These are phyloP conservation scores for Cryptosporidium sp. DNA, from an alignment of 169 alveolate genomes.

Conservation along the genomic window DNA sequence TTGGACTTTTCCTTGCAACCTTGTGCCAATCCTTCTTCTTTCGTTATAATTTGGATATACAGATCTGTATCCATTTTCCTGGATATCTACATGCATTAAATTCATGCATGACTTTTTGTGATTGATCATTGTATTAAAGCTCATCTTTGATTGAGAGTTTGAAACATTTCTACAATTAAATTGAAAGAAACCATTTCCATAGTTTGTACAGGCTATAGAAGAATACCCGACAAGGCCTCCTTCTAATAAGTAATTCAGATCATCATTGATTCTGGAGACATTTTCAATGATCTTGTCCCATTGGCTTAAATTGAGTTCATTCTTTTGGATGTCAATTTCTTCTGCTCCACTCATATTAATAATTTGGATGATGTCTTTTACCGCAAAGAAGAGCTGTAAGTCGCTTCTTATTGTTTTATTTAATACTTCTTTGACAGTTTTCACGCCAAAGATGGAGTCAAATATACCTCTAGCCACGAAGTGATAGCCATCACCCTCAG, in stretches of 20 bases:
- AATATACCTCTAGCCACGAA: background rate
- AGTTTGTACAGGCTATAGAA: conserved; percentile 7
- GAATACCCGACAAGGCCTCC: conserved; percentile 69
- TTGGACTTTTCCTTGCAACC: conserved; percentile 41
- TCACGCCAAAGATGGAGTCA: conserved; percentile 21
- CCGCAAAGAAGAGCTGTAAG: background rate
- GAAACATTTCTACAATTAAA: background rate
- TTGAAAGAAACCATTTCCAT: conserved; percentile 53
- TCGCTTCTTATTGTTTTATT: conserved; percentile 49
- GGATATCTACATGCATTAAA: conserved; percentile 4
- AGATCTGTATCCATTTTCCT: conserved; percentile 19
- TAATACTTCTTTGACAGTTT: conserved; percentile 41
- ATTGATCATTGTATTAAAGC: background rate
- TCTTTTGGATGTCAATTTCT: background rate
- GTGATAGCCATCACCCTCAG: background rate
- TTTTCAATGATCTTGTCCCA: conserved; percentile 25
- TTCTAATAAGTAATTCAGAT: conserved; percentile 44
- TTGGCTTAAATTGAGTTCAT: background rate
- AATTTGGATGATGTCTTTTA: conserved; percentile 35
- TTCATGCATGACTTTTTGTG: conserved; percentile 48
- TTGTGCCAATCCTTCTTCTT: conserved; percentile 36
- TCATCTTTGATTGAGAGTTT: background rate
- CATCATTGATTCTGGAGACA: conserved; percentile 59
- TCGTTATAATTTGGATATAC: background rate
- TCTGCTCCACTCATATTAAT: conserved; percentile 2